Evolutionary conservation across 495 filamentous ascomycete genomes (phyloP), one percentile per base, ranked within the genome.

Genomic region (Talaromyces trachyspermus): DNA sequence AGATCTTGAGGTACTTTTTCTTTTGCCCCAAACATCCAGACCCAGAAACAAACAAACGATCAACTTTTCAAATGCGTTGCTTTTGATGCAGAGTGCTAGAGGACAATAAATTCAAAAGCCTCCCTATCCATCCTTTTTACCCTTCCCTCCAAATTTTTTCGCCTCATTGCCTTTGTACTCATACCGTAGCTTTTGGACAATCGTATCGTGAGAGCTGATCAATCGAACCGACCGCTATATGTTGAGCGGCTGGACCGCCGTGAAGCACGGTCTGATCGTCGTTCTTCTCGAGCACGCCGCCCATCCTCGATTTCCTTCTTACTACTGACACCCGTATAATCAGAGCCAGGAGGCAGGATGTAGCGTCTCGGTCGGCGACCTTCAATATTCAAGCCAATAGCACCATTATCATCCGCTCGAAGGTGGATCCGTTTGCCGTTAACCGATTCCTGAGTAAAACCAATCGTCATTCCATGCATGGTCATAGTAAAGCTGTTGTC

Each of bases 391-490:
- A 73, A 46, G 37, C 64, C 64, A 20, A 70, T 50, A 2, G 57
- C 63, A 27, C 69, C 69, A 6, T 61, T 54, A 2, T 71, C 61
- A 9, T 62, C 65, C 5, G 66, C 61, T n/a, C 64, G 63, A 30
- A 74, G 60, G 30, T 57, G 68, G 54, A 74, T 70, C 38, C 49
- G 57, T 54, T 70, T 69, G 29, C 66, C 63, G 1, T 54, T 62
- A 15, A 71, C 55, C 8, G 60, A 57, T 22, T 69, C 61, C 35
- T 62, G 59, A 8, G 55, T 56, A 46, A 74, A 68, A 37, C 55
- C 63, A 47, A 74, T 67, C 19, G 64, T 69, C 36, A 72, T 59
- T 33, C 69, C 70, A 30, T 70, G 63, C 53, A 74, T 59, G 10
- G 46, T 62, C 43, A 72, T 65, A 41, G 62, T 63, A 55, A 74